Conservation (phyloP, 495 filamentous ascomycete species). For the Aspergillus coremiiformis region DNA sequence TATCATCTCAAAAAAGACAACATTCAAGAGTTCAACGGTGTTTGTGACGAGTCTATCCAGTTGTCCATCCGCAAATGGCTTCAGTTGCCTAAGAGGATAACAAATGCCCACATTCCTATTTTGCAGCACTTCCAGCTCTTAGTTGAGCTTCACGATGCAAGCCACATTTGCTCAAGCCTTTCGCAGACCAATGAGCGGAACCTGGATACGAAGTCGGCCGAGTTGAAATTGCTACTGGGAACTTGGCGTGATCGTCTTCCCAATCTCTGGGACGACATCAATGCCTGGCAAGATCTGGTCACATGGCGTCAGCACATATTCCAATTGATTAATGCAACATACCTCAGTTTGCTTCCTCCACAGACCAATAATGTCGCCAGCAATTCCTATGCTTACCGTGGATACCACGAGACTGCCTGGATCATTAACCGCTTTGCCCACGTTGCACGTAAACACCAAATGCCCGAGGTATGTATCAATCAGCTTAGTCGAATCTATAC, state of each 20-base stretch:
- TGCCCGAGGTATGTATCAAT: slow-evolving; percentile 93
- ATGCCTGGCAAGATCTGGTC: slow-evolving; percentile 96
- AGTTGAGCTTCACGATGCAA: slow-evolving; percentile 97
- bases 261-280: slow-evolving; percentile 99
- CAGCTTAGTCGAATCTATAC: slow-evolving; percentile 98
- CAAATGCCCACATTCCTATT: slow-evolving; percentile 90
- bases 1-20: slow-evolving; percentile 82
- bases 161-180: slow-evolving; percentile 86
- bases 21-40: slow-evolving; percentile 69
- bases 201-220: slow-evolving; percentile 87
- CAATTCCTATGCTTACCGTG: slow-evolving; percentile 92
- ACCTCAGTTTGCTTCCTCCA: slow-evolving; percentile 75
- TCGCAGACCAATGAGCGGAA: slow-evolving; percentile 75
- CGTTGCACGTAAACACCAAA: slow-evolving; percentile 92
- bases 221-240: slow-evolving; percentile 86
- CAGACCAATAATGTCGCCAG: slow-evolving; percentile 69
- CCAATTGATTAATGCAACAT: slow-evolving; percentile 89
- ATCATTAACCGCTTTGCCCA: slow-evolving; percentile 99
- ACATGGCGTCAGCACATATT: slow-evolving; percentile 99
- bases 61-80: slow-evolving; percentile 97
- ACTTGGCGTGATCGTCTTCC: slow-evolving; percentile 95
- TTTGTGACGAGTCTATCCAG: slow-evolving; percentile 95
- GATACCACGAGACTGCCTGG: slow-evolving; percentile 98
- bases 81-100: slow-evolving; percentile 85
- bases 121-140: slow-evolving; percentile 97